A percentile compares a stretch with the other conserved stretches of the same genome.
phyloP scores from a whole-genome alignment of 2,329 filamentous ascomycete genomes.

The Penicillium sp. region DNA sequence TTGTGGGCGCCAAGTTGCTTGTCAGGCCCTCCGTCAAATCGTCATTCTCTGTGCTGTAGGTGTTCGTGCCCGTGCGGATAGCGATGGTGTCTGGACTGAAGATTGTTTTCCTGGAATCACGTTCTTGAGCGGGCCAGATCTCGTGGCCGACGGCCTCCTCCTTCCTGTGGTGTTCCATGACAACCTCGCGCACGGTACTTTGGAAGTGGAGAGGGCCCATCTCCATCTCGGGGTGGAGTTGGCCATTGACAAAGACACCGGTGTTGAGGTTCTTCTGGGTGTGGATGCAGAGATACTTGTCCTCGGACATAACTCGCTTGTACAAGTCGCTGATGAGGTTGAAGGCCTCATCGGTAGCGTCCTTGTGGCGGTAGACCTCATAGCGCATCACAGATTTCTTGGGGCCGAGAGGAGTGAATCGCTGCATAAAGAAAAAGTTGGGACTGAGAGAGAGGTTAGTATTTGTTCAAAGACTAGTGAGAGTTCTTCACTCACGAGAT shows the following conservation, averaged over 20 bases:
- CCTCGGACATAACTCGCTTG: conserved; percentile 61
- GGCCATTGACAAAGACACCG: conserved; percentile 59
- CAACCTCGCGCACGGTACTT: conserved; percentile 47
- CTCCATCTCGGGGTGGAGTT: conserved; percentile 58
- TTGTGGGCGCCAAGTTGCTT: conserved; percentile 5
- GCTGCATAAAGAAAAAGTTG: conserved; percentile 60
- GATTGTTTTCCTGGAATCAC: conserved; percentile 12
- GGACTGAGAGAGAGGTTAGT: conserved; percentile 35
- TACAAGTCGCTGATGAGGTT: conserved; percentile 55
- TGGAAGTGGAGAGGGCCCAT: conserved; percentile 56
- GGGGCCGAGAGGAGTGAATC: conserved; percentile 55
- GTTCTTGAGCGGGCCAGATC: conserved; percentile 49
- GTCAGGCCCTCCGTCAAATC: conserved; percentile 8
- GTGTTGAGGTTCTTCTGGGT: conserved; percentile 58
- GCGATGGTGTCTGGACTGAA: conserved; percentile 19
- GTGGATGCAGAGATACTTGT: conserved; percentile 58
- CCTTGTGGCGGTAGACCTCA: conserved; percentile 60
- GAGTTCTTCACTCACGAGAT: conserved; percentile 17
- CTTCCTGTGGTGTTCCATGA: conserved; percentile 45
- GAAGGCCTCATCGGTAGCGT: conserved; percentile 57
- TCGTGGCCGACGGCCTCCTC: conserved; percentile 45
- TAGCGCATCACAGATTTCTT: conserved; percentile 55
- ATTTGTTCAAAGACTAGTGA: not conserved
- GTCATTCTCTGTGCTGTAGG: conserved; percentile 8
- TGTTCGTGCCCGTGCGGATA: conserved; percentile 16